Conservation (phyloP, 2,329 filamentous ascomycete genomes). For the Conoideocrella luteorostrata region DNA sequence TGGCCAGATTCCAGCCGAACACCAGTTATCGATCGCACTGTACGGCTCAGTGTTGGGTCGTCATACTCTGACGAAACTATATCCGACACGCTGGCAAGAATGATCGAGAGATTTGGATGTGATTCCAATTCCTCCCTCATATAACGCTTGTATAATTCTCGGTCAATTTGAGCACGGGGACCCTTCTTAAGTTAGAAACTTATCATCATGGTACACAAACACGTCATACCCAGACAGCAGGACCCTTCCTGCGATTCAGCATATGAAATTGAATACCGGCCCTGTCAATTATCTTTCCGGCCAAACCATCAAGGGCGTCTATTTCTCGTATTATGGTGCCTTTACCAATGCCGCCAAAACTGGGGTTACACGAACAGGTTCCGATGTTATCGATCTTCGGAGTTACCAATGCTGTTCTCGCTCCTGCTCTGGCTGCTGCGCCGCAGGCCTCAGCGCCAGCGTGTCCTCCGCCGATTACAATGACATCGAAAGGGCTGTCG, state of each 20-base stretch:
- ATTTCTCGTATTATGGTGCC: conserved; percentile 94
- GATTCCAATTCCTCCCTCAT: conserved; percentile 80
- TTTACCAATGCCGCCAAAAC: conserved; percentile 97
- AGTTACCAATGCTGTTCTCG: conserved; percentile 82
- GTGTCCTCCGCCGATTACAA: conserved; percentile 94
- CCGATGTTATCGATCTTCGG: conserved; percentile 84
- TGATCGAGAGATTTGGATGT: conserved; percentile 72
- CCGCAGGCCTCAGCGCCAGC: conserved; percentile 91
- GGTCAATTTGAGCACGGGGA: conserved; percentile 91
- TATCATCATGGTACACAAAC: too few species aligned
- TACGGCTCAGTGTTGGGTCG: conserved; percentile 26
- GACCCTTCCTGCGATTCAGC: conserved; percentile 82
- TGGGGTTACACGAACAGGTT: conserved; percentile 94
- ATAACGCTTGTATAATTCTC: conserved; percentile 77
- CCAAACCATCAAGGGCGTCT: conserved; percentile 86
- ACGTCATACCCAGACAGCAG: conserved; percentile 71
- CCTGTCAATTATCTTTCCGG: conserved; percentile 84
- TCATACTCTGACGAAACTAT: conserved; percentile 60
- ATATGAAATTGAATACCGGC: conserved; percentile 91
- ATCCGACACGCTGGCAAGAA: conserved; percentile 86
- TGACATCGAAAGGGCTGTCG: conserved; percentile 71
- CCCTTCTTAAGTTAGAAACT: conserved; percentile 40
- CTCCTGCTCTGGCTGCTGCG: conserved; percentile 81
- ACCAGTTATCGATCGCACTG: conserved; percentile 70
- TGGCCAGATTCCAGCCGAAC: conserved; percentile 84